Evolutionary conservation across 2,329 filamentous ascomycete genomes (phyloP).

Genomic region (Diatrype stigma): DNA sequence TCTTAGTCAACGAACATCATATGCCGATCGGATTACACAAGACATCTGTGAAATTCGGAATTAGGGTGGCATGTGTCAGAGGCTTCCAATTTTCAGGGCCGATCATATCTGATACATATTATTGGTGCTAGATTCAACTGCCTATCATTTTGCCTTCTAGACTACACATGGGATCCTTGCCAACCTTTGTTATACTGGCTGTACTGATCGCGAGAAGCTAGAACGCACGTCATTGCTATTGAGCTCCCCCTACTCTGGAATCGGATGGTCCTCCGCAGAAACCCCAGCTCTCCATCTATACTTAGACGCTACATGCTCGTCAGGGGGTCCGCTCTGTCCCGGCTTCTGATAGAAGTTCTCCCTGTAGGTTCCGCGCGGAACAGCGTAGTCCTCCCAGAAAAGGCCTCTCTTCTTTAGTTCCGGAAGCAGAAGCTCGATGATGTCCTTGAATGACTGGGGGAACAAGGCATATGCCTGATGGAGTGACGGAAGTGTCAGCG

Average conservation of each 20-base stretch:
- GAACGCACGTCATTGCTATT: no score
- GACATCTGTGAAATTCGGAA: no score
- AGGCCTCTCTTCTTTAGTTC: slow-evolving; percentile 57
- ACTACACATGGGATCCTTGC: no score
- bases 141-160: no score
- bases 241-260: slow-evolving; percentile 19
- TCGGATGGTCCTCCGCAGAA: slow-evolving; percentile 22
- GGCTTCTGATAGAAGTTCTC: slow-evolving; percentile 54
- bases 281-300: slow-evolving; percentile 39
- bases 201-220: no score
- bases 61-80: no score
- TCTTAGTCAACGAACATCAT: no score
- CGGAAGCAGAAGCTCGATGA: slow-evolving; percentile 61
- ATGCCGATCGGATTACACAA: no score
- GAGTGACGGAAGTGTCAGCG: neutral
- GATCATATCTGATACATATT: no score
- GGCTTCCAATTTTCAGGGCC: no score
- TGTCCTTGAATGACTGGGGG: slow-evolving; percentile 64
- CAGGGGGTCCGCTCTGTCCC: slow-evolving; percentile 45
- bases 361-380: slow-evolving; percentile 54
- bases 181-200: no score
- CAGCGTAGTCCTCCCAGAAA: slow-evolving; percentile 51
- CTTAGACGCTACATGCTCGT: slow-evolving; percentile 48
- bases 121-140: no score
- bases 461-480: slow-evolving; percentile 59